Evolutionary conservation across 2,329 filamentous ascomycete genomes (phyloP).

Genomic region (Lasiodiplodia sp.): DNA sequence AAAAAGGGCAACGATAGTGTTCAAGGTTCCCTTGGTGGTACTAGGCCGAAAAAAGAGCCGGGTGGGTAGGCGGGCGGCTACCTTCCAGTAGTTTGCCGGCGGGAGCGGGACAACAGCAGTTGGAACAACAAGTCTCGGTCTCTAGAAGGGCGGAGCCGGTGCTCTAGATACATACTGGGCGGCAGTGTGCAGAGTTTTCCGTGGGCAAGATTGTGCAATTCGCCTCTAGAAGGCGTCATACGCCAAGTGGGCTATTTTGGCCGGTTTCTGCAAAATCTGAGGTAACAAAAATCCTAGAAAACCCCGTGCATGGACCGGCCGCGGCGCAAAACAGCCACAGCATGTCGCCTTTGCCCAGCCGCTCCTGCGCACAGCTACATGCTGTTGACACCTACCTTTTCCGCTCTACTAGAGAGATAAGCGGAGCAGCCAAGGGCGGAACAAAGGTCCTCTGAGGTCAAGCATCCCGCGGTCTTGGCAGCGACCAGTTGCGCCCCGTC

Average conservation of each 20-base stretch:
- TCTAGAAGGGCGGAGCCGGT: slow-evolving; percentile 10
- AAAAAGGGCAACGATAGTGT: neutral
- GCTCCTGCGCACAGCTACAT: slow-evolving; percentile 3
- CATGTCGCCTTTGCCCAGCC: slow-evolving; percentile 21
- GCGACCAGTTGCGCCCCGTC: neutral
- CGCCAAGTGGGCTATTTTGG: slow-evolving; percentile 25
- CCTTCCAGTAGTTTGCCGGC: slow-evolving; percentile 1
- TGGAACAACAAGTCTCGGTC: slow-evolving; percentile 14
- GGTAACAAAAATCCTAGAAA: slow-evolving; percentile 24
- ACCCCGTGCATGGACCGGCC: slow-evolving; percentile 1
- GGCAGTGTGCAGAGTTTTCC: slow-evolving; percentile 25
- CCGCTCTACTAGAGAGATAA: slow-evolving; percentile 5
- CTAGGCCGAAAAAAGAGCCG: slow-evolving; percentile 8
- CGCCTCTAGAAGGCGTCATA: slow-evolving; percentile 29
- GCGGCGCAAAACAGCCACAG: slow-evolving; percentile 25
- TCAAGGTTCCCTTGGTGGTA: slow-evolving; percentile 7
- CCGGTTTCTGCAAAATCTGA: slow-evolving; percentile 28
- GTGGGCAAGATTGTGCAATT: slow-evolving; percentile 28
- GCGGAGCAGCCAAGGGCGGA: slow-evolving; percentile 24
- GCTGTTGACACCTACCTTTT: slow-evolving; percentile 15
- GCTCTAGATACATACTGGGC: slow-evolving; percentile 28
- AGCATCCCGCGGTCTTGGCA: slow-evolving; percentile 5
- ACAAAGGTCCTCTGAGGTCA: neutral
- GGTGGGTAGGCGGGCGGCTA: neutral
- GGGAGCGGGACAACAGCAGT: neutral